Evolutionary conservation across 2,329 filamentous ascomycete species (phyloP).

Genomic region (Karstenula rhodostoma): DNA sequence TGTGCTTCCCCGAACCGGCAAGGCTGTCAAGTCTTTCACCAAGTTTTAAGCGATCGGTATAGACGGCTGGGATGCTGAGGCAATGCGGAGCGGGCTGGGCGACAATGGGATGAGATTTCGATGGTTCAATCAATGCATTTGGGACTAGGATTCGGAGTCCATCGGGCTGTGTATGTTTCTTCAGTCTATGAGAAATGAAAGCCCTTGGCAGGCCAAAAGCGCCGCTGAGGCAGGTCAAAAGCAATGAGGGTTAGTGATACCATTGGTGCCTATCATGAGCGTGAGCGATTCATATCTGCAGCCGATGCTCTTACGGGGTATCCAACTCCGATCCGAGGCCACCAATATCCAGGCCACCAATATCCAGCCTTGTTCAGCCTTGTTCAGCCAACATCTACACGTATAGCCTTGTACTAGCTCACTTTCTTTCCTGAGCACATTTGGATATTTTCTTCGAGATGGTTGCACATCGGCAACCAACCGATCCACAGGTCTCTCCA

Average conservation of each 20-base stretch:
- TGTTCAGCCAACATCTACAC: too few species aligned
- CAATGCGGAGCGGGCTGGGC: constrained; percentile 33
- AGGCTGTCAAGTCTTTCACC: constrained; percentile 95
- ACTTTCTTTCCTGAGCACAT: too few species aligned
- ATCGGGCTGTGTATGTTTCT: constrained; percentile 51
- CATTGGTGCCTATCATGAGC: background rate
- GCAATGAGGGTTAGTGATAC: constrained; percentile 14
- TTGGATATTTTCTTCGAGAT: too few species aligned
- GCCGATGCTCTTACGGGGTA: too few species aligned
- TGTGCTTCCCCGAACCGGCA: constrained; percentile 96
- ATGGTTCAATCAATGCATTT: constrained; percentile 50
- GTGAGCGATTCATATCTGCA: too few species aligned
- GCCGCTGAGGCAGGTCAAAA: constrained; percentile 50
- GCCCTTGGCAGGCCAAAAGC: constrained; percentile 47
- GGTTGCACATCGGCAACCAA: too few species aligned
- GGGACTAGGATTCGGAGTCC: constrained; percentile 52
- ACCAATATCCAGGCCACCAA: too few species aligned
- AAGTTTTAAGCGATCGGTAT: constrained; percentile 81
- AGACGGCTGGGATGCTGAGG: constrained; percentile 29
- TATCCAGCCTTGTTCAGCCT: too few species aligned
- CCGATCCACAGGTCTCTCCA: too few species aligned
- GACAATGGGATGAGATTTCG: constrained; percentile 43
- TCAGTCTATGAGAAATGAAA: constrained; percentile 52
- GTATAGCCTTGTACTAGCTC: too few species aligned
- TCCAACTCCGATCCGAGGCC: too few species aligned